Conservation (phyloP, 2,329 filamentous ascomycete species). For the Pseudogymnoascus sp. region DNA sequence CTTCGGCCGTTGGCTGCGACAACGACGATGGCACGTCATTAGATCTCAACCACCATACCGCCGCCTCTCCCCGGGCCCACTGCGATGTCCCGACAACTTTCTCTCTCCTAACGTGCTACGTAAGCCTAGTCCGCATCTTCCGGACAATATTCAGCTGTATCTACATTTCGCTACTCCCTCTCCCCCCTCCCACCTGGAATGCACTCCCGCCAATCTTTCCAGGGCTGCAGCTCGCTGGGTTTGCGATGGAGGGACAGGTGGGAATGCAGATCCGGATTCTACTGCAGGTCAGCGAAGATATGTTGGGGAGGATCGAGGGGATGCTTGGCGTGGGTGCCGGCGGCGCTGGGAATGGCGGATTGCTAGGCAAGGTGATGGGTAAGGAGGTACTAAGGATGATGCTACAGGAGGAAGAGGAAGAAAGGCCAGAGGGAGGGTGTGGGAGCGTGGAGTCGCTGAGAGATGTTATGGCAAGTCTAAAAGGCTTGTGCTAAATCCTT, state of each 20-base stretch:
- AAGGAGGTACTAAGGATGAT: not conserved
- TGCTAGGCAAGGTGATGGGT: not conserved
- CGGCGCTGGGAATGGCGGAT: not conserved
- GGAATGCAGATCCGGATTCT: not conserved
- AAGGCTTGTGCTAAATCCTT: not conserved
- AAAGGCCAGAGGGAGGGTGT: not conserved
- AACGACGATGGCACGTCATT: not conserved
- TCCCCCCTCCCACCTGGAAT: not conserved
- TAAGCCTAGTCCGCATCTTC: conserved; percentile 7
- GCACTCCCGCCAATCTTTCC: not conserved
- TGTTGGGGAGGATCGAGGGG: not conserved
- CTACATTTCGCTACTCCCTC: not conserved
- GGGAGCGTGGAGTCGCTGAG: not conserved
- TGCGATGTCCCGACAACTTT: conserved; percentile 3
- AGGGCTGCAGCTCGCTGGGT: not conserved
- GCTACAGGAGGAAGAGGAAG: conserved; percentile 1
- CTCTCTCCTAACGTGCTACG: not conserved
- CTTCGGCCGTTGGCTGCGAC: not conserved
- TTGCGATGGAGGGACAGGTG: not conserved
- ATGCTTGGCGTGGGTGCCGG: not conserved
- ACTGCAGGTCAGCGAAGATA: not conserved
- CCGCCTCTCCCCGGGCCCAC: not conserved
- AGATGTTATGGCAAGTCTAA: not conserved
- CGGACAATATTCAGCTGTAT: not conserved
- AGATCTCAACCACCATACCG: not conserved